A percentile compares a stretch with the other conserved stretches of the same genome.
Conservation (phyloP, 345 rosid species). For the Acer negundo region DNA sequence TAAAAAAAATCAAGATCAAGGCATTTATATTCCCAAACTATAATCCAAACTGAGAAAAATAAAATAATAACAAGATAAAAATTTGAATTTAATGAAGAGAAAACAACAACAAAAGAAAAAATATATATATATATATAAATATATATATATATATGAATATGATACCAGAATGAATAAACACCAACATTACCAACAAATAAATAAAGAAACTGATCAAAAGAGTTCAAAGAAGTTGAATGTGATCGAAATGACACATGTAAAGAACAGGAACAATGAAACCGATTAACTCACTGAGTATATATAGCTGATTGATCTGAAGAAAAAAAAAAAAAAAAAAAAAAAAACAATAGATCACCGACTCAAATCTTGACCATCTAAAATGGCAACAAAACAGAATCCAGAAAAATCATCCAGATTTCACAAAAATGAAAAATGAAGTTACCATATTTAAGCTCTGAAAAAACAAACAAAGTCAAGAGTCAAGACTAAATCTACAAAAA, state of each 20-base stretch:
- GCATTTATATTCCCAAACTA: not conserved
- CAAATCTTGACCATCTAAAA: slow-evolving; percentile 11
- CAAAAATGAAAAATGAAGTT: not conserved
- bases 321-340: not conserved
- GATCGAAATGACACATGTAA: not conserved
- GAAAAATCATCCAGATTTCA: not conserved
- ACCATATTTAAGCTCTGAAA: not conserved
- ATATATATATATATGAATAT: not conserved
- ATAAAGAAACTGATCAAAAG: not conserved
- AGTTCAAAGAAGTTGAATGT: slow-evolving; percentile 1
- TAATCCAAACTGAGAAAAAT: not conserved
- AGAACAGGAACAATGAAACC: not conserved
- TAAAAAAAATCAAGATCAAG: not conserved
- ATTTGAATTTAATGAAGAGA: not conserved
- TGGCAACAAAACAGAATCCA: slow-evolving; percentile 2
- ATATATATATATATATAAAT: too few relatives aligned
- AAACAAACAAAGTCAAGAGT: not conserved
- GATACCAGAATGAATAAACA: not conserved
- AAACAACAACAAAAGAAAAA: not conserved
- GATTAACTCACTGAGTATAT: not conserved
- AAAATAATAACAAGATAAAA: not conserved
- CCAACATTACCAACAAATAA: not conserved
- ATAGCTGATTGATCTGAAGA: slow-evolving; percentile 9
- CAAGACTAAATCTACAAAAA: not conserved
- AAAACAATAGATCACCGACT: not conserved